Base-by-base conservation (phyloP, 352 stramenopile species). In the Phytophthora boehmeriae region DNA sequence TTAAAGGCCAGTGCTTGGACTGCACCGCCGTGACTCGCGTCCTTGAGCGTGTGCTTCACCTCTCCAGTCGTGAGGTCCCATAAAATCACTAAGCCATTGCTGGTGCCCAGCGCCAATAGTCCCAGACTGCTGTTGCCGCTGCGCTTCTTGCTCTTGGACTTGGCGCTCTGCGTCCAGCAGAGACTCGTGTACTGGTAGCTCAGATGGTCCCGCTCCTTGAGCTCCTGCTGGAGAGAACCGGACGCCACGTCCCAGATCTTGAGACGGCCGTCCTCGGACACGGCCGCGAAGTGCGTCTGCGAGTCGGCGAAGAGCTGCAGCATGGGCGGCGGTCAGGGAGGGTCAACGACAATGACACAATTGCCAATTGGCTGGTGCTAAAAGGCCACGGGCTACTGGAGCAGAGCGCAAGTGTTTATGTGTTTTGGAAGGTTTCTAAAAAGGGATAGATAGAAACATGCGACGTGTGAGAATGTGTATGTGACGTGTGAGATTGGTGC, bases 181-280 rank as follows among this genome's bases (percentile, higher is more conserved):
- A 89, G 63, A 57, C 75, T 75, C 41, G 84, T 95, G 73, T 91
- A 93, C 41, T 82, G 87, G 79, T 93, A 93, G 61, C 68, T 91
- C 35, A 93, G 71, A 67, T 95, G 84, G 61, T 95, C 84, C 44
- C 83, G 80, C 71, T 95, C 84, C 59, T 88, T 88, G 14, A 93
- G 71, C 53, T 95, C 87, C 64, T 87, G 79, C 48, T 86, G 74
- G 54, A 95, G 57, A 27, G 76, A 59, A 27, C 84, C 81, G 2
- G 78, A 83, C 42, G 62, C 74, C 63, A 90, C 75, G 60, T 95
- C 72, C 84, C 85, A 95, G 41, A 95, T 70, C 73, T 90, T 90
- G 47, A 95, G 76, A 39, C 87, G 85, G 57, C 82, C 83, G 72
- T 95, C 87, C 49, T 90, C 82, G 41, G 85, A 89, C 64, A 95